A percentile compares a stretch with the other conserved stretches of the same genome.
phyloP scores from a whole-genome alignment of 768 basidiomycete species.

The Infundibulicybe gibba region DNA sequence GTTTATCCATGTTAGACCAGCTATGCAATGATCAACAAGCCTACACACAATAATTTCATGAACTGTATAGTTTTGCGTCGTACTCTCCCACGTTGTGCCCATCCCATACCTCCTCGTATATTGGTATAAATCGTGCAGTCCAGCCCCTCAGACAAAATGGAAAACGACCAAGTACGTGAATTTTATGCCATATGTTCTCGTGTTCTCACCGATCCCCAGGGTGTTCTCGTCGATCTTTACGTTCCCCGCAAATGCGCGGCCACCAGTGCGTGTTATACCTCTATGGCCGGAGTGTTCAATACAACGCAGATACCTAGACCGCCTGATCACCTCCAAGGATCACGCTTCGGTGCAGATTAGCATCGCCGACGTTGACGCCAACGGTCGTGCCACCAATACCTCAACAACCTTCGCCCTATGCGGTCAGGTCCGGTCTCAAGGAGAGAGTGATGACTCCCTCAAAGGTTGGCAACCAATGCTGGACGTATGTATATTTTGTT shows the following conservation, averaged over 20 bases:
- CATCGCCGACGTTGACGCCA: slow-evolving; percentile 90
- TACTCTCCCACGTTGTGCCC: slow-evolving; percentile 28
- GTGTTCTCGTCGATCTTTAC: slow-evolving; percentile 99
- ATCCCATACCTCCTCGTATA: slow-evolving; percentile 14
- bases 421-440: slow-evolving; percentile 90
- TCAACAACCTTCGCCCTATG: slow-evolving; percentile 92
- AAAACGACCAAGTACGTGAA: slow-evolving; percentile 81
- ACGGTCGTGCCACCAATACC: slow-evolving; percentile 73
- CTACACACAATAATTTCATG: background rate
- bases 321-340: slow-evolving; percentile 98
- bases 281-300: background rate
- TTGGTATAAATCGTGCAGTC: slow-evolving; percentile 12
- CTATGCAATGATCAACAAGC: slow-evolving; percentile 1
- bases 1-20: background rate
- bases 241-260: slow-evolving; percentile 99
- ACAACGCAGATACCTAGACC: slow-evolving; percentile 53
- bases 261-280: slow-evolving; percentile 66
- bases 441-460: slow-evolving; percentile 94
- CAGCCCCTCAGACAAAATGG: slow-evolving; percentile 52
- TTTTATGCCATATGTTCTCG: slow-evolving; percentile 2
- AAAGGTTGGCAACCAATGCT: slow-evolving; percentile 94
- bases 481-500: slow-evolving; percentile 66
- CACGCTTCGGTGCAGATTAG: slow-evolving; percentile 98
- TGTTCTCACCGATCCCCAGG: slow-evolving; percentile 39
- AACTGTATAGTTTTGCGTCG: slow-evolving; percentile 34